Conservation (phyloP, 352 stramenopile species). For the Phytophthora pseudosyringae region DNA sequence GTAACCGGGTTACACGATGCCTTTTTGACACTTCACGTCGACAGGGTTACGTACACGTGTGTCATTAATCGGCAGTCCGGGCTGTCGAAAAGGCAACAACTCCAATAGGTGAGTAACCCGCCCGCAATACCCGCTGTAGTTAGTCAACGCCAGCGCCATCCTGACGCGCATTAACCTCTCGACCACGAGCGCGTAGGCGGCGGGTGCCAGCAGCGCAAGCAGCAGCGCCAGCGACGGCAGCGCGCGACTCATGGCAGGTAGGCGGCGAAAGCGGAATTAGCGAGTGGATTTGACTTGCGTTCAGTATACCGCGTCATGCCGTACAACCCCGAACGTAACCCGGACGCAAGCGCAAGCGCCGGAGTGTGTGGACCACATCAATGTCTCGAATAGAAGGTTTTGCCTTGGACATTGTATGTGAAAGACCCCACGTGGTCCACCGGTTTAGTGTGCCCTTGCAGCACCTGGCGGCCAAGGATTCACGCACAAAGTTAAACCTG, state of each 20-base stretch:
- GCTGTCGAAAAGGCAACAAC: slow-evolving; percentile 36
- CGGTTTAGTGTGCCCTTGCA: slow-evolving; percentile 13
- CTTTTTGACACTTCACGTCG: not conserved
- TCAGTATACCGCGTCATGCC: slow-evolving; percentile 30
- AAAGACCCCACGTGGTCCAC: not conserved
- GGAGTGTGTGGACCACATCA: slow-evolving; percentile 17
- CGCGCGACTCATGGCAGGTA: slow-evolving; percentile 28
- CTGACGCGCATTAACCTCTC: slow-evolving; percentile 40
- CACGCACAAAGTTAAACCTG: slow-evolving; percentile 13
- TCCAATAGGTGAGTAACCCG: slow-evolving; percentile 14
- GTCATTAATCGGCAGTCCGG: slow-evolving; percentile 63
- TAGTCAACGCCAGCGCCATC: not conserved
- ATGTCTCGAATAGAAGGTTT: slow-evolving; percentile 17
- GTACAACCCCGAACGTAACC: slow-evolving; percentile 11
- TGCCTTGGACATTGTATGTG: slow-evolving; percentile 4
- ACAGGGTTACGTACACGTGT: slow-evolving; percentile 60
- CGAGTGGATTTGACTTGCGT: slow-evolving; percentile 15
- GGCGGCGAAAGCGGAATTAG: slow-evolving; percentile 18
- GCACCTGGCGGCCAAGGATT: slow-evolving; percentile 20
- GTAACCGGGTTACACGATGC: slow-evolving; percentile 5
- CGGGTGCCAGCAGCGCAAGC: slow-evolving; percentile 20
- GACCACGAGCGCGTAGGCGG: slow-evolving; percentile 46
- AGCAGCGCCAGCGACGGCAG: slow-evolving; percentile 22
- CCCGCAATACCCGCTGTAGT: not conserved
- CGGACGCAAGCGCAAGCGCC: slow-evolving; percentile 23